Conservation (phyloP, 1,284 basidiomycete genomes). For the Tilletiopsis washingtonensis region DNA sequence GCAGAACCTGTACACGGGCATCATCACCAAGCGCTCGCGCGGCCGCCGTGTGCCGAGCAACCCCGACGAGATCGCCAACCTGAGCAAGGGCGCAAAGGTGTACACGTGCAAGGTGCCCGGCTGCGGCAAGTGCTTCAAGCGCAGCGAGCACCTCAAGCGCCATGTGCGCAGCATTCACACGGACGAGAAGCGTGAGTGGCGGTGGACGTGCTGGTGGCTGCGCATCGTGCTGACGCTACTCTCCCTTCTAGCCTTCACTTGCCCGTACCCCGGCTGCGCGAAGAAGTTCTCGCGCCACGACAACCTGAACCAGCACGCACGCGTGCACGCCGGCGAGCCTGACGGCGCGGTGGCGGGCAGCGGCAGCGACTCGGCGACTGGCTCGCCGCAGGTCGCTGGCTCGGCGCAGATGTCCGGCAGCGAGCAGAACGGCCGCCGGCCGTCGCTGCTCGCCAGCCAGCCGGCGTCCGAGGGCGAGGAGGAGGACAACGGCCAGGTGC, state of each 20-base stretch:
- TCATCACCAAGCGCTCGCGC: constrained; percentile 41
- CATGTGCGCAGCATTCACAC: constrained; percentile 43
- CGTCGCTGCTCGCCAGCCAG: too few species aligned
- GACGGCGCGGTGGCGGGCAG: too few species aligned
- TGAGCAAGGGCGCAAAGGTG: constrained; percentile 43
- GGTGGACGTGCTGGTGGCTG: too few species aligned
- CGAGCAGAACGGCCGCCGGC: constrained; percentile 7
- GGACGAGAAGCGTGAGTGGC: constrained; percentile 39
- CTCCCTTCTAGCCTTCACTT: too few species aligned
- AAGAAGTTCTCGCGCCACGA: constrained; percentile 41
- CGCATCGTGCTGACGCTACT: too few species aligned
- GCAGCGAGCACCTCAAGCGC: constrained; percentile 41
- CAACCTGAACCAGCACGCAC: constrained; percentile 42
- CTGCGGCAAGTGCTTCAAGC: constrained; percentile 43
- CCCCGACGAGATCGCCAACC: constrained; percentile 40
- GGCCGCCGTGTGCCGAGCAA: constrained; percentile 40
- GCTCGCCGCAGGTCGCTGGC: too few species aligned
- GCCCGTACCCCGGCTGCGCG: constrained; percentile 32
- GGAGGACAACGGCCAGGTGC: too few species aligned
- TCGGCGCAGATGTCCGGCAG: too few species aligned
- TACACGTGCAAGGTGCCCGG: constrained; percentile 43
- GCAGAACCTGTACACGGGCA: constrained; percentile 26
- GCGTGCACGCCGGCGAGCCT: constrained; percentile 24
- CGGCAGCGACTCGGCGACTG: too few species aligned
- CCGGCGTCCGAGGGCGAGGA: too few species aligned